Conservation (phyloP, 2,329 filamentous ascomycete species). For the Alternaria infectoria region DNA sequence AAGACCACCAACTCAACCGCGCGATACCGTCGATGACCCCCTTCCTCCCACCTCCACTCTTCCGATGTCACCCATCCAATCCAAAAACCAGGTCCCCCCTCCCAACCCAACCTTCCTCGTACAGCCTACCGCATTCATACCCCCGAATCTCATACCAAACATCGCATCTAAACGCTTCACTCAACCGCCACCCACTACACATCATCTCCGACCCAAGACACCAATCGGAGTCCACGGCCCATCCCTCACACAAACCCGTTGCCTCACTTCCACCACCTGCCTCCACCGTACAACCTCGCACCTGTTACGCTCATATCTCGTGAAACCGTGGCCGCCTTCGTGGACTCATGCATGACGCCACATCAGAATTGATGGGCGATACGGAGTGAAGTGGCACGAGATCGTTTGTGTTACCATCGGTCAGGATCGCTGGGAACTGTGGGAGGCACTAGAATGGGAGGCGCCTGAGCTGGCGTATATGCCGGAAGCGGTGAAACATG, state of each 20-base stretch:
- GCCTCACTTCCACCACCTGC: background rate
- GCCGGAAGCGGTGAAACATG: conserved; percentile 9
- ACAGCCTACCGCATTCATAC: conserved; percentile 17
- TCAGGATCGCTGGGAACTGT: background rate
- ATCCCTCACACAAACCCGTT: conserved; percentile 19
- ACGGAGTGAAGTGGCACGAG: background rate
- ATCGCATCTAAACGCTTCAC: background rate
- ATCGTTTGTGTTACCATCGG: background rate
- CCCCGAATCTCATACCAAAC: conserved; percentile 1
- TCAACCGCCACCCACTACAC: background rate
- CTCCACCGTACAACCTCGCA: background rate
- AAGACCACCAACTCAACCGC: background rate
- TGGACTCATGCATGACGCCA: background rate
- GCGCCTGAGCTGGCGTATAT: background rate
- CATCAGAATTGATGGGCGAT: background rate
- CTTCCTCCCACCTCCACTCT: background rate
- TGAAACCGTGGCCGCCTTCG: background rate
- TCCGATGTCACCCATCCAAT: background rate
- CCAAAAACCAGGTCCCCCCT: background rate
- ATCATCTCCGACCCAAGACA: conserved; percentile 20
- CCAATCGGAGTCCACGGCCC: conserved; percentile 36
- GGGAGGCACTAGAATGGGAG: background rate
- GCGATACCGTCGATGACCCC: background rate
- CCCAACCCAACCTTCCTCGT: conserved; percentile 13
- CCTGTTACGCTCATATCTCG: background rate